Evolutionary conservation across 1,284 basidiomycete genomes (phyloP), one percentile per base, ranked within the genome.

Genomic region (Inonotus obliquus): DNA sequence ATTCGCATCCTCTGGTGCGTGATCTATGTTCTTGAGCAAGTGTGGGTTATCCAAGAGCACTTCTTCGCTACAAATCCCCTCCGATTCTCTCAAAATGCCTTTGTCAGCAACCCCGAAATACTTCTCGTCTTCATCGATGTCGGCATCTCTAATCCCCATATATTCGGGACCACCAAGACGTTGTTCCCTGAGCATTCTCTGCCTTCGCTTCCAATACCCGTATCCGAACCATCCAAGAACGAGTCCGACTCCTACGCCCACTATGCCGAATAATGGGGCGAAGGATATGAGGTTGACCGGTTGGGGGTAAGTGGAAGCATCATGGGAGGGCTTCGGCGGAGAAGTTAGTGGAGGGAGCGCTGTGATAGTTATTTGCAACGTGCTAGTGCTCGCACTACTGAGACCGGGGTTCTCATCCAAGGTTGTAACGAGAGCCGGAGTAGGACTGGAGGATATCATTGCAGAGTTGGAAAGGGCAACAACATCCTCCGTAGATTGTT

Each of bases 311-410:
- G 59, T 58, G 66, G 48, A 54, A 64, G 52, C 45, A 62, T 44
- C 67, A 68, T 32, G 69, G 54, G 53, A 65, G 67, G 48, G 68
- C 68, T 29, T 69, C 63, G 19, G 62, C 59, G 48, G 67, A 49
- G 68, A 65, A 23, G 67, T 70, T 0, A 70, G 65, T 0, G 79
- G 76, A n/a, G 79, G 74, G n/a, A 77, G 67, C 13, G 77, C 76
- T 11, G 78, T 75, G 61, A 77, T 74, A 29, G 68, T 64, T 19
- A 69, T 67, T 13, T 69, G n/a, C 17, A 44, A 57, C 9, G 45
- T 51, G 21, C 27, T 52, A 10, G 44, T 11, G 35, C n/a, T 41
- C 35, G 55, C 11, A 5, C 57, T 35, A n/a, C 52, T 53, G 54
- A 52, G 54, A n/a, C 29, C n/a, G 7, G 59, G 29, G 0, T 45